These are phyloP conservation scores for Beauveria caledonica DNA, from an alignment of 2,329 filamentous ascomycete genomes.

Conservation along the genomic window DNA sequence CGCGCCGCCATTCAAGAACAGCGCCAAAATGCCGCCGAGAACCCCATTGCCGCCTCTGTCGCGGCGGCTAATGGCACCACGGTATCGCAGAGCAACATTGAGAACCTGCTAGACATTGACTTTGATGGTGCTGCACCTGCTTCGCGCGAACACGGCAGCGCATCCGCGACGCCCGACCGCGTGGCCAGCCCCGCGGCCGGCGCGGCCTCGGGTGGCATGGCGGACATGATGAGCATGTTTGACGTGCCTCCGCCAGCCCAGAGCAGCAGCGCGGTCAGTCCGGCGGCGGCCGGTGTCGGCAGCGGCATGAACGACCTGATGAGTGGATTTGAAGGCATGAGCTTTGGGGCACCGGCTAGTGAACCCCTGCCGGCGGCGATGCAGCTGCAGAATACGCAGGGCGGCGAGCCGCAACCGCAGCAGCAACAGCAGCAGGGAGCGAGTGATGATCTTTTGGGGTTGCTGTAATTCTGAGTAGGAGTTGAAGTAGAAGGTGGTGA, in stretches of 20 bases:
- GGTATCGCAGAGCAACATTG: constrained; percentile 65
- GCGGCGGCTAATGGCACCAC: constrained; percentile 58
- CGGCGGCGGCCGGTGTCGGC: constrained; percentile 26
- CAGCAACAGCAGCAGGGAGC: constrained; percentile 42
- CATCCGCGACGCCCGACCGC: constrained; percentile 57
- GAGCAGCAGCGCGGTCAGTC: constrained; percentile 29
- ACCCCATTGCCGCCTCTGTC: constrained; percentile 83
- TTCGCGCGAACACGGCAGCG: constrained; percentile 56
- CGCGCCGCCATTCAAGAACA: constrained; percentile 95
- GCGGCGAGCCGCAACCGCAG: constrained; percentile 14
- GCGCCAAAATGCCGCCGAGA: constrained; percentile 82
- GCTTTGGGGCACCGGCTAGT: constrained; percentile 54
- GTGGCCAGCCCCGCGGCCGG: constrained; percentile 52
- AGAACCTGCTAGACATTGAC: constrained; percentile 93
- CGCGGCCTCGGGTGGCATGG: constrained; percentile 40
- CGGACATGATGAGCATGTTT: constrained; percentile 62
- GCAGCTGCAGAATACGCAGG: constrained; percentile 39
- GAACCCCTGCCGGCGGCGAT: constrained; percentile 58
- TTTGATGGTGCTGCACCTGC: constrained; percentile 90
- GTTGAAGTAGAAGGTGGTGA: constrained; percentile 8
- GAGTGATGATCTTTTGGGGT: constrained; percentile 50
- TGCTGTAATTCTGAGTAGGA: constrained; percentile 26
- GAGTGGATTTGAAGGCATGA: constrained; percentile 77
- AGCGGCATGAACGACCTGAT: constrained; percentile 79
- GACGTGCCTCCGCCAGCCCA: constrained; percentile 54